Conservation (phyloP, 495 filamentous ascomycete species). For the Apodospora peruviana region DNA sequence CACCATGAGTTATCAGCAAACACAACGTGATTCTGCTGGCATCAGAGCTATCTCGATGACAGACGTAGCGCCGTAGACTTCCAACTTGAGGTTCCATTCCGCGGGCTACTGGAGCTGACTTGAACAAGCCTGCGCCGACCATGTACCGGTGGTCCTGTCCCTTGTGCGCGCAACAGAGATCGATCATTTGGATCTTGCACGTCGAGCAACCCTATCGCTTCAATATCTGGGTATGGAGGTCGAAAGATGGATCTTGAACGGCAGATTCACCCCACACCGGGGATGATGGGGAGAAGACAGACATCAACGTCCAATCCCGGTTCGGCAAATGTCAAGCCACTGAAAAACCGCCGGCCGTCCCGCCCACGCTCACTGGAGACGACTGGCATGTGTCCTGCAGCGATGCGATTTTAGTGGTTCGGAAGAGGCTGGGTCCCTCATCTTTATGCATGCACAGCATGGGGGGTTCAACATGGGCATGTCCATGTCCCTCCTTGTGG, state of each 20-base stretch:
- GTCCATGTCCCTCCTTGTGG: conserved; percentile 18
- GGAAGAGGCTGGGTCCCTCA: conserved; percentile 4
- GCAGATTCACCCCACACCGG: conserved; percentile 4
- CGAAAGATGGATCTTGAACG: conserved; percentile 6
- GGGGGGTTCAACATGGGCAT: conserved; percentile 12
- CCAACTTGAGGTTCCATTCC: no score
- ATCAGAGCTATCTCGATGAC: no score
- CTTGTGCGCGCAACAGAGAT: no score
- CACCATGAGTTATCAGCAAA: no score
- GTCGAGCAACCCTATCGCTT: no score
- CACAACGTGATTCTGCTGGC: no score
- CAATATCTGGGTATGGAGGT: conserved; percentile 20
- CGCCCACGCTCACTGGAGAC: conserved; percentile 3
- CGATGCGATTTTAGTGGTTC: conserved; percentile 22
- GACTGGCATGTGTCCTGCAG: conserved; percentile 1
- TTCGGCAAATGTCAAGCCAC: conserved; percentile 22
- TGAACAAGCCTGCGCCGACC: no score
- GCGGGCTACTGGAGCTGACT: no score
- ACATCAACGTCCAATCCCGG: conserved; percentile 6
- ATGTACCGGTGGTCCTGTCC: no score
- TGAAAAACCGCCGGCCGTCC: conserved; percentile 12
- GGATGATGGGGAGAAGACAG: conserved; percentile 5
- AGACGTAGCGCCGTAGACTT: no score
- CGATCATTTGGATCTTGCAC: no score
- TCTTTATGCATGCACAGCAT: conserved; percentile 10